phyloP scores from a whole-genome alignment of 1,284 basidiomycete species.

The Pholiota adiposa region DNA sequence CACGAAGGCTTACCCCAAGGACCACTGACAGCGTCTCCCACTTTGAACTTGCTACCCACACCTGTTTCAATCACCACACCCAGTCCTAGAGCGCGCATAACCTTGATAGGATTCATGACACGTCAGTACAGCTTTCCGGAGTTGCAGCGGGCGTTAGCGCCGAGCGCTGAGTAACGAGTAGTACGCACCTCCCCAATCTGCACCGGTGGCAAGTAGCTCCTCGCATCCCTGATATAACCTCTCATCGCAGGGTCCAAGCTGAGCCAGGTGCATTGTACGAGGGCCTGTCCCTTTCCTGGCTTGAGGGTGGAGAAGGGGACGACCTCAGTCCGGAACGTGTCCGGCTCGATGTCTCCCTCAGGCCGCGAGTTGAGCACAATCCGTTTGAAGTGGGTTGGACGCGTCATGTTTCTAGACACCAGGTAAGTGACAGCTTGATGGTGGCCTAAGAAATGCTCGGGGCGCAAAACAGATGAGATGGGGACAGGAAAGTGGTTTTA shows the following conservation, averaged over 20 bases:
- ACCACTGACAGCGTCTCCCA: conserved; percentile 73
- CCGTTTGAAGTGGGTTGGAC: conserved; percentile 54
- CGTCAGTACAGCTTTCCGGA: background rate
- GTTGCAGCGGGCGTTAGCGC: background rate
- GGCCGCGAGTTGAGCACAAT: conserved; percentile 81
- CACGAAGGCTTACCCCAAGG: conserved; percentile 50
- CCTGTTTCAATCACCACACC: conserved; percentile 72
- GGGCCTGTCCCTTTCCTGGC: conserved; percentile 59
- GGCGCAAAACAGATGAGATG: background rate
- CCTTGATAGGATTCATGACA: conserved; percentile 27
- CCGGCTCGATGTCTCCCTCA: conserved; percentile 61
- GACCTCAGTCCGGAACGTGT: conserved; percentile 72
- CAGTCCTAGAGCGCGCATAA: conserved; percentile 76
- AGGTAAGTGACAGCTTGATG: background rate
- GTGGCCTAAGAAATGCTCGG: background rate
- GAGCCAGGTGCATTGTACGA: conserved; percentile 77
- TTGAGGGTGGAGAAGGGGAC: conserved; percentile 54
- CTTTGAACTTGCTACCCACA: conserved; percentile 51
- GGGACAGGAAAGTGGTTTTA: background rate
- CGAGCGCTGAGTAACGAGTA: background rate
- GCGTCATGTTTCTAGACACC: conserved; percentile 24
- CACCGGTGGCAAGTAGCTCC: conserved; percentile 75
- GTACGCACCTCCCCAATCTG: conserved; percentile 72
- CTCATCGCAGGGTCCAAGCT: conserved; percentile 89
- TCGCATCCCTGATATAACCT: conserved; percentile 73